phyloP scores from a whole-genome alignment of 2,329 filamentous ascomycete species.

The Fusarium sterilihyphosum region DNA sequence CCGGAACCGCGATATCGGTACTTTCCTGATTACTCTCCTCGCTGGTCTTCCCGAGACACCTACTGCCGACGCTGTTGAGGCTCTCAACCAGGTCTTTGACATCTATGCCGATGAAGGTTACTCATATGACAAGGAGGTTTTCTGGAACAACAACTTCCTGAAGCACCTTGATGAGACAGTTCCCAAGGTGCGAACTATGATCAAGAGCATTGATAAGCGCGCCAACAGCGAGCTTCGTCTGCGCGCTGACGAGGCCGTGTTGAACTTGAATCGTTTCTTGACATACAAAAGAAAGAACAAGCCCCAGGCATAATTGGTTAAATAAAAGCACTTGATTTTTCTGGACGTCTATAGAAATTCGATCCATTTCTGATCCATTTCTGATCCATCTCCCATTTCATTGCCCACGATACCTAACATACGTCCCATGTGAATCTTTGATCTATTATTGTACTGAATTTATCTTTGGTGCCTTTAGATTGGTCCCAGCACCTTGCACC shows the following conservation, averaged over 20 bases:
- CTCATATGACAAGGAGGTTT: slow-evolving; percentile 69
- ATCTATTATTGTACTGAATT: neutral
- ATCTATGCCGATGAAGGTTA: slow-evolving; percentile 71
- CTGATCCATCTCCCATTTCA: neutral
- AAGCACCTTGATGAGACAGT: slow-evolving; percentile 65
- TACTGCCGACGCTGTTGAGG: slow-evolving; percentile 69
- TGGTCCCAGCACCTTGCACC: neutral
- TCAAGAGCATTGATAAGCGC: slow-evolving; percentile 71
- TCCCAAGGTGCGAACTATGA: slow-evolving; percentile 64
- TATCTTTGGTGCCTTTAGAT: neutral
- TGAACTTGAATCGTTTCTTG: slow-evolving; percentile 71
- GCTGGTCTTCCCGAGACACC: slow-evolving; percentile 62
- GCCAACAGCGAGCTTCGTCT: slow-evolving; percentile 64
- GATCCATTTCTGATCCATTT: neutral
- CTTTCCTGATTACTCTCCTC: slow-evolving; percentile 68
- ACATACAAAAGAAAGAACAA: slow-evolving; percentile 71
- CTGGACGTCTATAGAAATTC: neutral
- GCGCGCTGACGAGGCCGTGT: slow-evolving; percentile 67
- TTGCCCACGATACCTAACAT: neutral
- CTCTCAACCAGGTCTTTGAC: slow-evolving; percentile 73
- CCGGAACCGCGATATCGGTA: slow-evolving; percentile 70
- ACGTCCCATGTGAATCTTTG: neutral
- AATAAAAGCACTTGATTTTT: slow-evolving; percentile 21
- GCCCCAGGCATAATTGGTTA: slow-evolving; percentile 46
- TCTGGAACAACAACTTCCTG: slow-evolving; percentile 70